Evolutionary conservation across 768 basidiomycete species (phyloP).

Genomic region (Suillus sp.): DNA sequence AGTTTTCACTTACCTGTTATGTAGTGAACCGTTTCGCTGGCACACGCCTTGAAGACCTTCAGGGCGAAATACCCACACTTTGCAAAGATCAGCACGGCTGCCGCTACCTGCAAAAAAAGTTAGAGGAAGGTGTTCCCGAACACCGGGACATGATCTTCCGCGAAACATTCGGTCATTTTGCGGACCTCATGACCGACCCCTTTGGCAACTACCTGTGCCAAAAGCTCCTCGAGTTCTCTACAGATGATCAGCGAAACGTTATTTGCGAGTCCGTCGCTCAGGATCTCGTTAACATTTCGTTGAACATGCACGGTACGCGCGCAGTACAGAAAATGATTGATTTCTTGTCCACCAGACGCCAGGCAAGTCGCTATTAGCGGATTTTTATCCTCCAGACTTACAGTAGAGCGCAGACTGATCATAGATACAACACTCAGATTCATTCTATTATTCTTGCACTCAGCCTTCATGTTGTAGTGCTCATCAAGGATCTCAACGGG

Average conservation of each 20-base stretch:
- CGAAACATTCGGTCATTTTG: conserved; percentile 96
- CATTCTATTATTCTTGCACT: conserved; percentile 96
- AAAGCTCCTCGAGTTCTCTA: conserved; percentile 94
- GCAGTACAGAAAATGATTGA: conserved; percentile 99
- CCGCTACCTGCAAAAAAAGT: conserved; percentile 97
- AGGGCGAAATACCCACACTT: conserved; percentile 89
- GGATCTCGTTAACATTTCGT: conserved; percentile 95
- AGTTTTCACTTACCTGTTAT: conserved; percentile 3
- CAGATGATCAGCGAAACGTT: conserved; percentile 94
- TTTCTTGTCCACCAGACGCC: conserved; percentile 92
- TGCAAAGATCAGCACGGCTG: conserved; percentile 99
- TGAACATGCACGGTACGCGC: conserved; percentile 99
- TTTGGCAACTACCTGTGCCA: conserved; percentile 99
- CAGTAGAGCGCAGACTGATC: conserved; percentile 68
- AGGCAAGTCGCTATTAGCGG: conserved; percentile 59
- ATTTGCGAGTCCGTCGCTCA: conserved; percentile 98
- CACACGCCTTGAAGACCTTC: conserved; percentile 91
- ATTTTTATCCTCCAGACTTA: conserved; percentile 51
- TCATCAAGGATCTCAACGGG: conserved; percentile 98
- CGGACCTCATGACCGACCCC: conserved; percentile 99
- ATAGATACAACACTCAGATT: conserved; percentile 86
- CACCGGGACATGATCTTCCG: conserved; percentile 99
- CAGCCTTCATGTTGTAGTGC: conserved; percentile 95
- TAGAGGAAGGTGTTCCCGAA: conserved; percentile 93
- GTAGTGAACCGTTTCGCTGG: conserved; percentile 96